Evolutionary conservation across 176 grass and related monocot genomes (phyloP), one percentile per base, ranked within the genome.

Genomic region (Saccharum officinarum): DNA sequence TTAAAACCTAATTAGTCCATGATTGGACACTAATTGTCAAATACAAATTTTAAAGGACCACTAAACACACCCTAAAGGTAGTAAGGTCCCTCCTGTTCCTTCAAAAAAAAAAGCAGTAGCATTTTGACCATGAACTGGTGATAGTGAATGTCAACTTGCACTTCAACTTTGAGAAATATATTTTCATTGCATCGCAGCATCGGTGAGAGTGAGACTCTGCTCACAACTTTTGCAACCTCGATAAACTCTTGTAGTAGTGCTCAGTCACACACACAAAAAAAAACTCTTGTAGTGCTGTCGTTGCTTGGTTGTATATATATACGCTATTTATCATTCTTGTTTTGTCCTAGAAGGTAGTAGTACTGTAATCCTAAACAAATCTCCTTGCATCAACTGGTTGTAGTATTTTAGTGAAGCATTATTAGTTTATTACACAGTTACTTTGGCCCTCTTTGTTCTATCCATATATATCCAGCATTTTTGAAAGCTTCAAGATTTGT

Each of bases 391-490:
- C 52, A 71, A 33, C 64, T 71, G 66, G 16, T 11, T 71, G 40
- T 25, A 23, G 40, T 78, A 18, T 78, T 28, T 71, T 70, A 77
- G 50, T 80, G 50, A 78, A 64, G 31, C 67, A 79, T 36, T 33
- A 79, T n/a, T n/a, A n/a, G n/a, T n/a, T n/a, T n/a, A n/a, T 34
- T 25, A 25, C 67, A n/a, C 9, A 25, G 8, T 61, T 23, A 23
- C 57, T 23, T 88, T 23, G 61, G 59, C 45, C 25, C 22, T 42
- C 20, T 47, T 57, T 67, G 12, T 41, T 23, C 3, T 36, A 20
- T 12, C 7, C 20, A n/a, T 70, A 22, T 26, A 65, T 20, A 80
- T 17, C 38, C 13, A 25, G 6, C 49, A 38, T 33, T 81, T 72
- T 81, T 38, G 18, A 39, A 46, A 78, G 12, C 73, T 82, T 71